These are phyloP conservation scores for Aspergillus aculeatinus DNA, from an alignment of 2,329 filamentous ascomycete species.

Conservation along the genomic window DNA sequence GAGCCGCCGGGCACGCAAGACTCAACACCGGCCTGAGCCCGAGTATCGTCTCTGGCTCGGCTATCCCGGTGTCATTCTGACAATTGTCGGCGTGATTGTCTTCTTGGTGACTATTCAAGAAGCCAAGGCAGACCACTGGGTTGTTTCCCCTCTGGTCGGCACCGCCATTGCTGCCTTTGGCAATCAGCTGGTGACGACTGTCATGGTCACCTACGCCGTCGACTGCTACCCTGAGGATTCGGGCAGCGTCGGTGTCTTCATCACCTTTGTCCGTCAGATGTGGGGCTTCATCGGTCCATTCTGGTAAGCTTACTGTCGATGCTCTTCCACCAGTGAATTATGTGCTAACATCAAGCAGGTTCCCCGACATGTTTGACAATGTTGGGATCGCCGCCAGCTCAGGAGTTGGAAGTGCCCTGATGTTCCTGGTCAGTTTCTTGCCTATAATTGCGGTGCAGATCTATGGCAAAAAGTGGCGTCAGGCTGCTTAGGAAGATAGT, in stretches of 20 bases:
- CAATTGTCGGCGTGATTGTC: slow-evolving; percentile 56
- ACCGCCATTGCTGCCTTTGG: slow-evolving; percentile 54
- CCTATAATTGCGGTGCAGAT: slow-evolving; percentile 15
- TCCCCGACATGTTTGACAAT: slow-evolving; percentile 36
- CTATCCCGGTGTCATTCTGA: slow-evolving; percentile 53
- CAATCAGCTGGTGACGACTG: slow-evolving; percentile 63
- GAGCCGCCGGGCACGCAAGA: slow-evolving; percentile 33
- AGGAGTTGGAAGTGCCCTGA: slow-evolving; percentile 28
- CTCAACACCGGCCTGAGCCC: slow-evolving; percentile 44
- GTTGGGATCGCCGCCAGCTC: slow-evolving; percentile 35
- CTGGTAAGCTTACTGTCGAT: slow-evolving; percentile 27
- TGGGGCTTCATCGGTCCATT: slow-evolving; percentile 42
- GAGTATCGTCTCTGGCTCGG: slow-evolving; percentile 60
- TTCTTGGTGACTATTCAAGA: slow-evolving; percentile 56
- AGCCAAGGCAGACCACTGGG: slow-evolving; percentile 51
- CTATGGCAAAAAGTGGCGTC: slow-evolving; percentile 16
- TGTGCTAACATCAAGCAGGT: slow-evolving; percentile 27
- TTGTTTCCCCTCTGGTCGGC: slow-evolving; percentile 59
- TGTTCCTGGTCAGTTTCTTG: slow-evolving; percentile 24
- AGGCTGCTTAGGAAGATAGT: neutral
- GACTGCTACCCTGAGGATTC: slow-evolving; percentile 58
- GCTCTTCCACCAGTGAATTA: neutral
- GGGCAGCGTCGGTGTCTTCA: slow-evolving; percentile 59
- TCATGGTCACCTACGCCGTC: slow-evolving; percentile 60
- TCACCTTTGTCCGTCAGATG: slow-evolving; percentile 54